Percentiles rank a stretch among this genome's conserved stretches.
phyloP scores from a whole-genome alignment of 495 filamentous ascomycete genomes.

The Lichina pygmaea region DNA sequence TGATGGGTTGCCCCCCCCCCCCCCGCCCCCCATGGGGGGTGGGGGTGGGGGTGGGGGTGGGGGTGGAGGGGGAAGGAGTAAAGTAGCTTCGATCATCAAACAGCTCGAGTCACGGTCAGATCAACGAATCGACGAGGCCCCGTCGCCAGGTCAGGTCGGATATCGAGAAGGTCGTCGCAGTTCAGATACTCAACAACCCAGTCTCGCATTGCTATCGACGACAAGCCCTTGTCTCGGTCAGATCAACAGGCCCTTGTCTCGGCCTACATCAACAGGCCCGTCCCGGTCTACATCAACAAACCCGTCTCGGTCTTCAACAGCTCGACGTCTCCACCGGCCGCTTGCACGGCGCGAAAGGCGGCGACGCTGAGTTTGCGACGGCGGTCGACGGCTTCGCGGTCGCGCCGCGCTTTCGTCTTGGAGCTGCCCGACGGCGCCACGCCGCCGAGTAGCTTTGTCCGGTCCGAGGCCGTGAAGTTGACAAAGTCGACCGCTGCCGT shows the following conservation, averaged over 20 bases:
- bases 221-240: no score
- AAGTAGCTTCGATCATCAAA: not conserved
- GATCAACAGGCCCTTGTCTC: no score
- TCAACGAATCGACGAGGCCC: no score
- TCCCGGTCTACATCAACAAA: not conserved
- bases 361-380: slow-evolving; percentile 48
- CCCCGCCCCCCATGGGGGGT: no score
- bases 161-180: no score
- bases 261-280: not conserved
- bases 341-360: slow-evolving; percentile 42
- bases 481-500: slow-evolving; percentile 26
- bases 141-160: no score
- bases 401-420: slow-evolving; percentile 79
- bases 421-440: slow-evolving; percentile 75
- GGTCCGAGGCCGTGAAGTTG: slow-evolving; percentile 74
- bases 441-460: slow-evolving; percentile 54
- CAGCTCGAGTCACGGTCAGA: not conserved
- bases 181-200: no score
- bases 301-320: slow-evolving; percentile 10
- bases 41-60: no score
- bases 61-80: not conserved
- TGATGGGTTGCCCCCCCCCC: no score
- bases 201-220: no score
- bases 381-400: slow-evolving; percentile 63
- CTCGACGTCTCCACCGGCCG: slow-evolving; percentile 52